Conservation (phyloP, 139 green algal genomes). For the Astrephomene gubernaculifera region DNA sequence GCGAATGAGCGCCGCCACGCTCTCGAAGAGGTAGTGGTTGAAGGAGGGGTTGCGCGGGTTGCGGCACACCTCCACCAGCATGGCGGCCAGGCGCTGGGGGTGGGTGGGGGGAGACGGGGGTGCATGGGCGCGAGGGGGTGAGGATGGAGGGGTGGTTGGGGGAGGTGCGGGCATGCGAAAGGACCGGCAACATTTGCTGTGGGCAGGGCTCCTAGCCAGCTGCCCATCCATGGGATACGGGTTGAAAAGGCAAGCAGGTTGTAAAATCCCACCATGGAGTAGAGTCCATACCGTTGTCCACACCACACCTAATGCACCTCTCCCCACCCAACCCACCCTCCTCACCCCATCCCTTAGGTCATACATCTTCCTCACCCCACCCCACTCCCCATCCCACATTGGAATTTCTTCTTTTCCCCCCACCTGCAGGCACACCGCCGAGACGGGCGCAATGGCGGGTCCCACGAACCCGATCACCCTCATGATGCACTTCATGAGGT, state of each 20-base stretch:
- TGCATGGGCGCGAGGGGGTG: background rate
- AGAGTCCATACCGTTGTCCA: too few species aligned
- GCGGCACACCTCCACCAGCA: constrained; percentile 86
- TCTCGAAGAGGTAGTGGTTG: constrained; percentile 99
- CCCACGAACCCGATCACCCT: constrained; percentile 85
- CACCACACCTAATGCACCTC: background rate
- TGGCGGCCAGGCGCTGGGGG: constrained; percentile 63
- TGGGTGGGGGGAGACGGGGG: background rate
- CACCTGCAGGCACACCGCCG: constrained; percentile 57
- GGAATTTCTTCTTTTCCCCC: background rate
- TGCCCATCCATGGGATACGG: too few species aligned
- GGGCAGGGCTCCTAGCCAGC: too few species aligned
- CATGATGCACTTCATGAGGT: constrained; percentile 93
- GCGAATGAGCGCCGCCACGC: constrained; percentile 89
- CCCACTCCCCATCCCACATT: too few species aligned
- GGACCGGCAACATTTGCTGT: too few species aligned
- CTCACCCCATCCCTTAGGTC: background rate
- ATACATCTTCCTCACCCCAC: background rate
- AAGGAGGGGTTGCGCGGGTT: constrained; percentile 97
- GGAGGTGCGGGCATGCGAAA: too few species aligned
- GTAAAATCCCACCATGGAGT: too few species aligned
- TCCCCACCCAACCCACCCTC: background rate
- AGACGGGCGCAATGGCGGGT: constrained; percentile 71
- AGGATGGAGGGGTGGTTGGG: background rate
- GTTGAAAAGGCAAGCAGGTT: too few species aligned